Evolutionary conservation across 352 stramenopile species (phyloP).

Genomic region (Globisporangium polare): DNA sequence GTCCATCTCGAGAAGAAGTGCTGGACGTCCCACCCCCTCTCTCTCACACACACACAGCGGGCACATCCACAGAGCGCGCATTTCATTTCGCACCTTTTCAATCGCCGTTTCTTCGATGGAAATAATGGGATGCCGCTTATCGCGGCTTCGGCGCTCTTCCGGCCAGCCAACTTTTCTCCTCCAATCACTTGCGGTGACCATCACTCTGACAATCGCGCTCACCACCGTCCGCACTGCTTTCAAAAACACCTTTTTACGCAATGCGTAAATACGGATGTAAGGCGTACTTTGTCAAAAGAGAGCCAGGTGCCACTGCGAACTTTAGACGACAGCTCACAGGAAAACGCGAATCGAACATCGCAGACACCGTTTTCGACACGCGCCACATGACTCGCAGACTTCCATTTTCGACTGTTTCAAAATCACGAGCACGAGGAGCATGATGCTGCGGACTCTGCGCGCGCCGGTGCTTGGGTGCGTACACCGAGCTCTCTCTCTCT

Average conservation of each 20-base stretch:
- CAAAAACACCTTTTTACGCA: slow-evolving; percentile 1
- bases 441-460: slow-evolving; percentile 4
- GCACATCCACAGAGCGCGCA: not conserved
- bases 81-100: slow-evolving; percentile 31
- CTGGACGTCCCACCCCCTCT: not conserved
- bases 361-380: no score
- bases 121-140: slow-evolving; percentile 73
- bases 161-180: slow-evolving; percentile 42
- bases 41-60: not conserved
- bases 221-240: not conserved
- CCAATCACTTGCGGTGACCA: slow-evolving; percentile 66
- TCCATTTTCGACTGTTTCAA: no score
- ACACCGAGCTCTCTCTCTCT: not conserved
- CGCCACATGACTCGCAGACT: not conserved
- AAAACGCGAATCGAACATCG: no score
- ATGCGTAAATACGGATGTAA: not conserved
- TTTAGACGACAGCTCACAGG: not conserved
- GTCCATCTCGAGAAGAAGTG: not conserved
- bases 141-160: slow-evolving; percentile 6
- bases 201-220: slow-evolving; percentile 32
- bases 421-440: not conserved
- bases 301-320: not conserved
- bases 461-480: slow-evolving; percentile 7
- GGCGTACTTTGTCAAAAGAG: slow-evolving; percentile 9
- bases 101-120: slow-evolving; percentile 81